A percentile compares a stretch with the other conserved stretches of the same genome.
These are phyloP conservation scores for Aspergillus awamori DNA, from an alignment of 2,329 filamentous ascomycete species.

Conservation along the genomic window DNA sequence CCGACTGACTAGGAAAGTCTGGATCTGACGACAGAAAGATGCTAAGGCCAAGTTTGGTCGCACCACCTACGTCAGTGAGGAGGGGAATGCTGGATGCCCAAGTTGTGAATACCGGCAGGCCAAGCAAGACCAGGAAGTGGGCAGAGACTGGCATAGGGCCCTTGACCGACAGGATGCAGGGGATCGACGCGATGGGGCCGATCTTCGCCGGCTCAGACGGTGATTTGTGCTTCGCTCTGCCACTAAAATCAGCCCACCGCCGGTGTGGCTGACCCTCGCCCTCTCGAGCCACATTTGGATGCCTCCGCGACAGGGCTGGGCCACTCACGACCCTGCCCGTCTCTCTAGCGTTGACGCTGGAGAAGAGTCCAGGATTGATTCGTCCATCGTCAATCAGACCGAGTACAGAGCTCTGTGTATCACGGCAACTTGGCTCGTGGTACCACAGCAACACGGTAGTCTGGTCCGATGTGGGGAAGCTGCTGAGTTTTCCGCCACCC, in stretches of 20 bases:
- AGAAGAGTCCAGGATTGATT: neutral
- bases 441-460: conserved; percentile 1
- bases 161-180: conserved; percentile 15
- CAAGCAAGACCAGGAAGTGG: conserved; percentile 1
- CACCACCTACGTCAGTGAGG: conserved; percentile 12
- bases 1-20: neutral
- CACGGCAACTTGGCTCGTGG: neutral
- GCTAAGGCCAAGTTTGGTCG: neutral
- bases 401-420: neutral
- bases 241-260: conserved; percentile 12
- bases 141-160: neutral
- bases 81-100: conserved; percentile 12
- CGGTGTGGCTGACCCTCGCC: conserved; percentile 5
- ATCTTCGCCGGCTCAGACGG: neutral
- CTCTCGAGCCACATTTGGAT: conserved; percentile 4
- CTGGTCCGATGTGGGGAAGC: conserved; percentile 8
- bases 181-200: conserved; percentile 9
- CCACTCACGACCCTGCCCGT: neutral
- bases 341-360: neutral
- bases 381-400: neutral
- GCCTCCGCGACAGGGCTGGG: neutral
- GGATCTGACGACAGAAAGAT: neutral
- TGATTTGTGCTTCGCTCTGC: neutral
- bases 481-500: conserved; percentile 14
- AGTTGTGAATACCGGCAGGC: neutral